These are phyloP conservation scores for Annulohypoxylon moriforme DNA, from an alignment of 495 filamentous ascomycete species.

Conservation along the genomic window DNA sequence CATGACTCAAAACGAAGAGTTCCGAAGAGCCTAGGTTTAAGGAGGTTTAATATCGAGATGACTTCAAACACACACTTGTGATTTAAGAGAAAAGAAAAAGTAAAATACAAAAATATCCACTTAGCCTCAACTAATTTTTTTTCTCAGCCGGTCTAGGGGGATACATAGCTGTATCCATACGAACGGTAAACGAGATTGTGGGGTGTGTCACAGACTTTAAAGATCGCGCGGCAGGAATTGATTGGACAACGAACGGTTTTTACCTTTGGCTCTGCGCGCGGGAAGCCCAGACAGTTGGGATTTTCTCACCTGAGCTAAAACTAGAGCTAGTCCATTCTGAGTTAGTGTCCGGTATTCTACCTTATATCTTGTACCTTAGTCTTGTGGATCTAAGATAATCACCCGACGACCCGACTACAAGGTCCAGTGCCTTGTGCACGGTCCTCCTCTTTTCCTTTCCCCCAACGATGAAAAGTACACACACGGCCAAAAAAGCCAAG, in stretches of 20 bases:
- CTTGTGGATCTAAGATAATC: conserved; percentile 38
- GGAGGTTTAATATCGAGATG: background rate
- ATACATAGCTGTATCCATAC: background rate
- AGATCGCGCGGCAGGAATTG: conserved; percentile 26
- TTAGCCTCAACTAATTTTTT: conserved; percentile 1
- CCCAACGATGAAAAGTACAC: conserved; percentile 1
- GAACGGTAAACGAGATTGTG: conserved; percentile 44
- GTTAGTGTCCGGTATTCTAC: conserved; percentile 23
- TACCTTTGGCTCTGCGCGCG: conserved; percentile 16
- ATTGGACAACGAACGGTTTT: conserved; percentile 39
- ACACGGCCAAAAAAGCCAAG: background rate
- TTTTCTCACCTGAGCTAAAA: conserved; percentile 11
- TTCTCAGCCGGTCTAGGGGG: conserved; percentile 23
- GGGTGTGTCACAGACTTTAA: conserved; percentile 36
- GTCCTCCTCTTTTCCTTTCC: background rate
- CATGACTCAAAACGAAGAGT: conserved; percentile 8
- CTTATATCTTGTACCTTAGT: conserved; percentile 7
- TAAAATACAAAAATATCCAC: conserved; percentile 10
- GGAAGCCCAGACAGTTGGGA: conserved; percentile 44
- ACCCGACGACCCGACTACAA: conserved; percentile 36
- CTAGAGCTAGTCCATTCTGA: background rate
- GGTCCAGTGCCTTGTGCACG: conserved; percentile 25
- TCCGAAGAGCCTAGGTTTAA: background rate
- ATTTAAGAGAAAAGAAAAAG: background rate
- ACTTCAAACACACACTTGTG: background rate